phyloP scores from a whole-genome alignment of 2,329 filamentous ascomycete species.

The Diaporthe amygdali region DNA sequence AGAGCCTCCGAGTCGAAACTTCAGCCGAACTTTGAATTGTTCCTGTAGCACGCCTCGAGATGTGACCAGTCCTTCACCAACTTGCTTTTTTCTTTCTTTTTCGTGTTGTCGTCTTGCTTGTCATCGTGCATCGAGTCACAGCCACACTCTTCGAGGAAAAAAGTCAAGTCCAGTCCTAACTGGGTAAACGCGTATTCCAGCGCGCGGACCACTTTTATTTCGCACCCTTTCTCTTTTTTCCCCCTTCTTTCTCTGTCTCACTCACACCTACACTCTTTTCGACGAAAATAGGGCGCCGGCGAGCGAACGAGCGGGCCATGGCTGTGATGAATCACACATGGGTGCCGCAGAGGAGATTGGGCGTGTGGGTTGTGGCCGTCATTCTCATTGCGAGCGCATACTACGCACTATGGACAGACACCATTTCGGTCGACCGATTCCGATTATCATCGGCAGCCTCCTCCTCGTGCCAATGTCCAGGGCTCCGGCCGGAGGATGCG shows the following conservation, averaged over 20 bases:
- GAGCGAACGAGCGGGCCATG: conserved; percentile 3
- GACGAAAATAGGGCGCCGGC: background rate
- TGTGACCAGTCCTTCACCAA: background rate
- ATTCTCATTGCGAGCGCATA: background rate
- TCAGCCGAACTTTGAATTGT: background rate
- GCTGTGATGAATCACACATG: background rate
- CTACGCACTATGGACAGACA: conserved; percentile 2
- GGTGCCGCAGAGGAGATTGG: conserved; percentile 2
- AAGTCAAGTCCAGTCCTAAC: background rate
- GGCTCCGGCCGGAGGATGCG: background rate
- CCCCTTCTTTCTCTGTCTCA: background rate
- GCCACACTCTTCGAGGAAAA: background rate
- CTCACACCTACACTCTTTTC: background rate
- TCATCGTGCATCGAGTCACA: background rate
- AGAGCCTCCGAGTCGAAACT: background rate
- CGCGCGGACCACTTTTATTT: background rate
- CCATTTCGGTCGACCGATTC: background rate
- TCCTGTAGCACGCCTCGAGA: background rate
- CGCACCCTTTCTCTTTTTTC: background rate
- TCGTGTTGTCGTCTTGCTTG: background rate
- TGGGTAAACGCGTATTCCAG: background rate
- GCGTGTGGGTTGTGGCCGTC: background rate
- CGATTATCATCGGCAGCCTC: background rate
- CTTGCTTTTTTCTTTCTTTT: background rate
- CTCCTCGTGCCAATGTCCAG: background rate